Evolutionary conservation across 352 stramenopile species (phyloP), one percentile per base, ranked within the genome.

Genomic region (Phytophthora sp.): DNA sequence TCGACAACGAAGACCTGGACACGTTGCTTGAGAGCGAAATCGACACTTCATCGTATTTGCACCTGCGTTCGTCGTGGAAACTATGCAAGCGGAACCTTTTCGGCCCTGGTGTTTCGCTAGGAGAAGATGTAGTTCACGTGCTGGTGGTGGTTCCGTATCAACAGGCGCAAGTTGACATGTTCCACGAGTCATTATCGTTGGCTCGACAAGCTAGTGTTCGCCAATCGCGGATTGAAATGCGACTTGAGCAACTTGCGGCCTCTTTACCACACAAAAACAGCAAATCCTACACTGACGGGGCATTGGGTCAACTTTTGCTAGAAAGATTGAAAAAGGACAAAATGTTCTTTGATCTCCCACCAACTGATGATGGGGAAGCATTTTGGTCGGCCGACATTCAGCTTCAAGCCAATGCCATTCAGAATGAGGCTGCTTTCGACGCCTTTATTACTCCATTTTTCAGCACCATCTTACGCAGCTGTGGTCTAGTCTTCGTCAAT

Each of bases 51-150:
- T 3, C 28, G 30, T 53, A 53, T 52, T 24, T 41, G 45, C 3
- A 65, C n/a, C 39, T 58, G 54, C 28, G 45, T n/a, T 10, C 46
- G 23, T 58, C 56, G 46, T 57, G 45, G 56, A 65, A 58, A 46
- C 28, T 65, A 31, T 49, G 42, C 23, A 65, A 53, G 23, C 23
- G 46, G 26, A 53, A 2, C 17, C 30, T 54, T 6, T 65, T 65
- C 44, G 48, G 44, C 3, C n/a, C 54, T 44, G 26, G 50, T 2
- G 54, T 50, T 55, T 63, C 35, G 18, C 54, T 55, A 5, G 43
- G 27, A 54, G 24, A 55, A 44, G 41, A 63, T 5, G 54, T 55
- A 18, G 28, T 64, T 6, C 55, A 63, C 44, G 43, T 63, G 26
- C 28, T 54, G 48, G 57, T 62, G 54, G 41, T 51, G 53, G 28